These are phyloP conservation scores for Termitomyces sp. DNA, from an alignment of 768 basidiomycete species.

Conservation along the genomic window DNA sequence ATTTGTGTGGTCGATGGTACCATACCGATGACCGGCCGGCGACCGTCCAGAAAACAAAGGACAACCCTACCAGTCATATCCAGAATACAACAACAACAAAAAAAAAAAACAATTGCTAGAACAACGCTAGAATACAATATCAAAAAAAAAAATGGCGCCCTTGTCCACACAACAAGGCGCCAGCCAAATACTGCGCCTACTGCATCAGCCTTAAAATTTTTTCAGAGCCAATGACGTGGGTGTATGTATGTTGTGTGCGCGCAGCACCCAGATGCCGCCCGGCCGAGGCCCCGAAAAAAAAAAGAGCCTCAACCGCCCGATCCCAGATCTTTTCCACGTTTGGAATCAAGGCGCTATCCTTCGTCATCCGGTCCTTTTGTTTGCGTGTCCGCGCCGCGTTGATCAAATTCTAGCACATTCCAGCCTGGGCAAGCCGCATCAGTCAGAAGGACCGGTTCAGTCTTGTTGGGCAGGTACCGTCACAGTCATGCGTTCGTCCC, in stretches of 20 bases:
- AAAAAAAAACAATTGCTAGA: too few species aligned
- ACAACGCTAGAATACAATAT: background rate
- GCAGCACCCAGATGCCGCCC: background rate
- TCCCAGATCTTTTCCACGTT: background rate
- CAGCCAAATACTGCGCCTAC: too few species aligned
- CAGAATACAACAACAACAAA: background rate
- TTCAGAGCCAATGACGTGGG: background rate
- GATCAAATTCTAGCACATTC: constrained; percentile 11
- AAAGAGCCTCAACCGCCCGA: background rate
- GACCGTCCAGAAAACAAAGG: background rate
- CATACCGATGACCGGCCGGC: background rate
- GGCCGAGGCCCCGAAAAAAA: background rate
- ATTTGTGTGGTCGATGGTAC: background rate
- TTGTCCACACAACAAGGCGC: background rate
- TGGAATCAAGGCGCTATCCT: background rate
- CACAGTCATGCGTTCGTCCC: background rate
- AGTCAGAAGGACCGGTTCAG: background rate
- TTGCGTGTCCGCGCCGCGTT: constrained; percentile 1
- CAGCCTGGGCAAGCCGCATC: background rate
- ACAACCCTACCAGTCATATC: background rate
- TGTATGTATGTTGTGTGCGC: background rate
- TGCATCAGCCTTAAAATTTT: background rate
- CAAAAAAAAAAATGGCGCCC: background rate
- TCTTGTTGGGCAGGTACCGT: constrained; percentile 3
- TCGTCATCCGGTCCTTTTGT: constrained; percentile 1